Conservation (phyloP, 169 alveolate genomes). For the Besnoitia besnoiti region DNA sequence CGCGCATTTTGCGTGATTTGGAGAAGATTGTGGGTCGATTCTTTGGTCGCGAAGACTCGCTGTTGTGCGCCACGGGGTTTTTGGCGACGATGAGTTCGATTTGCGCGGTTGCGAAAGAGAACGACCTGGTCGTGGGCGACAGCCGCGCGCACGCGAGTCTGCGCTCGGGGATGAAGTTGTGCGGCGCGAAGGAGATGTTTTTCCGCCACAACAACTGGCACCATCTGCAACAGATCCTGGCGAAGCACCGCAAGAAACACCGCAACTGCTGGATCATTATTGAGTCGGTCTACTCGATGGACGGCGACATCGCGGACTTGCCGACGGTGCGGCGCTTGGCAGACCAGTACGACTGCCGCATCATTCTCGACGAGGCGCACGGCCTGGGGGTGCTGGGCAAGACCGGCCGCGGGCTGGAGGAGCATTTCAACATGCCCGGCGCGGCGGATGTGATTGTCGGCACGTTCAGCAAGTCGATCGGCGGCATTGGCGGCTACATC, state of each 20-base stretch:
- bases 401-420: constrained; percentile 88
- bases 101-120: constrained; percentile 75
- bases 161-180: constrained; percentile 75
- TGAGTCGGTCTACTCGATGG: constrained; percentile 89
- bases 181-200: constrained; percentile 76
- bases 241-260: constrained; percentile 72
- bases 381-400: constrained; percentile 87
- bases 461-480: constrained; percentile 81
- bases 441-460: constrained; percentile 80
- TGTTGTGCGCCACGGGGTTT: constrained; percentile 78
- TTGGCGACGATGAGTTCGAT: constrained; percentile 80
- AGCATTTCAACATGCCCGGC: constrained; percentile 79
- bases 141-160: constrained; percentile 78
- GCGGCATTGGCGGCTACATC: constrained; percentile 82
- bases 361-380: constrained; percentile 87
- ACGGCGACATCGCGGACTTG: constrained; percentile 86
- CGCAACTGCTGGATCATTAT: constrained; percentile 80
- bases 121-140: constrained; percentile 75
- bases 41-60: constrained; percentile 80
- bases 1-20: constrained; percentile 75
- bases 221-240: constrained; percentile 73
- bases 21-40: constrained; percentile 75
- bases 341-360: constrained; percentile 75
- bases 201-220: constrained; percentile 81
- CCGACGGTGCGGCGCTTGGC: constrained; percentile 77